Evolutionary conservation across 129 eudicot genomes (phyloP).

Genomic region (Chrysanthemum seticuspe): DNA sequence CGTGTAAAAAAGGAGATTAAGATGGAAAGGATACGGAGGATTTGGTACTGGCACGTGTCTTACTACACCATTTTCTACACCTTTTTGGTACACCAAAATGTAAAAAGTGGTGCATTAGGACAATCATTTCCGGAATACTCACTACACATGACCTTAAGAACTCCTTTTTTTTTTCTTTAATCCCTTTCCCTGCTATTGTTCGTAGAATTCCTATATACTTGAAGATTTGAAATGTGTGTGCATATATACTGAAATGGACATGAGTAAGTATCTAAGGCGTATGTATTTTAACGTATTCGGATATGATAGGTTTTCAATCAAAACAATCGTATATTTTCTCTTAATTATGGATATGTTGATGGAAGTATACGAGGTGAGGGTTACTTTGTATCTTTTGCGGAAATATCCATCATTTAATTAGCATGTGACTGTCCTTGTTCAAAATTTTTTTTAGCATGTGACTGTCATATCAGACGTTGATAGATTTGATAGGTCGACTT

Average conservation of each 20-base stretch:
- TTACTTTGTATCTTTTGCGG: constrained; percentile 6
- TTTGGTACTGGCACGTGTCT: no score
- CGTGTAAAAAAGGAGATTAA: no score
- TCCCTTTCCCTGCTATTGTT: no score
- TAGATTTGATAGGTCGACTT: background rate
- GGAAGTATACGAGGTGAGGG: constrained; percentile 17
- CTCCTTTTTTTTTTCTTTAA: no score
- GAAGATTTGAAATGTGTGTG: no score
- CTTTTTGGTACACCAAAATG: no score
- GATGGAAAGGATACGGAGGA: no score
- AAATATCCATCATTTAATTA: background rate
- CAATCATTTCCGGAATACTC: no score
- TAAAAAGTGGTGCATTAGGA: no score
- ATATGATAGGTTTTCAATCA: constrained; percentile 3
- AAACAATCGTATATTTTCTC: background rate
- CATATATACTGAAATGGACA: background rate
- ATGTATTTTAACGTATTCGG: background rate
- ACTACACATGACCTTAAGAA: no score
- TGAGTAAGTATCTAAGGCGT: background rate
- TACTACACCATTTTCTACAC: no score
- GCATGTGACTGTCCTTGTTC: constrained; percentile 15
- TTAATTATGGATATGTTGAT: background rate
- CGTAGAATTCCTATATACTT: no score
- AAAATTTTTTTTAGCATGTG: constrained; percentile 1
- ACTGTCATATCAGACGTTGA: constrained; percentile 25